These are phyloP conservation scores for Boletellus dicymbophilus DNA, from an alignment of 1,284 basidiomycete genomes.

Conservation along the genomic window DNA sequence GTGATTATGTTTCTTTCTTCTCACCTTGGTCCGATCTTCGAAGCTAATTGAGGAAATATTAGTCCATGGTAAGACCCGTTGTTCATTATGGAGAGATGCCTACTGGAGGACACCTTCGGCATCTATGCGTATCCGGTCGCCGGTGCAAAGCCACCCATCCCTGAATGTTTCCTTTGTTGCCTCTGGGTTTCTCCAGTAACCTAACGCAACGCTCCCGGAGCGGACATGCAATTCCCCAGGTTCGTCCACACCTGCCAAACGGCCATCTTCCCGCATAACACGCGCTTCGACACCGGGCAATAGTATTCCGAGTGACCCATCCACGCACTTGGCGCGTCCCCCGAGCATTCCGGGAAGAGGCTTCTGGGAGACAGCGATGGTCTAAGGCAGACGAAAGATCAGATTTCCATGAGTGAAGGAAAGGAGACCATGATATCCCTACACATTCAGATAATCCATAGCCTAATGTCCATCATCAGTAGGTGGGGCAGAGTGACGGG, in stretches of 20 bases:
- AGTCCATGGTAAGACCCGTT: not conserved
- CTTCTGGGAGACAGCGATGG: constrained; percentile 49
- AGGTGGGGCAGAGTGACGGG: not conserved
- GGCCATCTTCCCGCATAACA: constrained; percentile 60
- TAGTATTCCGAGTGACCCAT: constrained; percentile 58
- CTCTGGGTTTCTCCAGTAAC: constrained; percentile 71
- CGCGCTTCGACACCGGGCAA: constrained; percentile 63
- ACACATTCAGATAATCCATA: constrained; percentile 80
- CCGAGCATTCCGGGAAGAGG: constrained; percentile 49
- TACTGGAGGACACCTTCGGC: constrained; percentile 65
- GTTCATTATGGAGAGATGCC: constrained; percentile 28
- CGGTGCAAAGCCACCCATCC: constrained; percentile 71
- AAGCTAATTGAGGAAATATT: constrained; percentile 7
- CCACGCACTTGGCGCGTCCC: constrained; percentile 42
- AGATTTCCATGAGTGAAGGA: not conserved
- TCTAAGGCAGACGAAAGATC: constrained; percentile 41
- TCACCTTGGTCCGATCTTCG: constrained; percentile 33
- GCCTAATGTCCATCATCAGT: constrained; percentile 38
- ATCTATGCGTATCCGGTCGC: constrained; percentile 66
- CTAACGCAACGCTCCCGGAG: constrained; percentile 54
- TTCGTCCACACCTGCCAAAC: constrained; percentile 55
- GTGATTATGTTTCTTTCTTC: not conserved
- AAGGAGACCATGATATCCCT: constrained; percentile 23
- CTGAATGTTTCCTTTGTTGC: constrained; percentile 67
- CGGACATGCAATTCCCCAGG: constrained; percentile 66